Evolutionary conservation across 768 basidiomycete species (phyloP).

Genomic region (Calocybe cyanea): DNA sequence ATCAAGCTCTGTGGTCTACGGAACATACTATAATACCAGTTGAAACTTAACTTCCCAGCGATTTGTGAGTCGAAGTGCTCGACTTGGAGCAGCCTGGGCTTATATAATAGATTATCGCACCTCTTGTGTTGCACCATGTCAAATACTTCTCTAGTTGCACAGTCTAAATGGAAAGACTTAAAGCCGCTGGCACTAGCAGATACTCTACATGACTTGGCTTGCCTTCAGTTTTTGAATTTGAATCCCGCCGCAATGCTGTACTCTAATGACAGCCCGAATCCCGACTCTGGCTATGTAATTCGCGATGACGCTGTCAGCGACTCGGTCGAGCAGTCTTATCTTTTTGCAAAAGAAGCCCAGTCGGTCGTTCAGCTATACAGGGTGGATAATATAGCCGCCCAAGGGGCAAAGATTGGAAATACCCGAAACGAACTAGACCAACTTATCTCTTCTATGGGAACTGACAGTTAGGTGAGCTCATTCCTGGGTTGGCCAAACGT

Average conservation of each 20-base stretch:
- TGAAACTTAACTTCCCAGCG: too few relatives aligned
- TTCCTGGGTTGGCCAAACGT: too few relatives aligned
- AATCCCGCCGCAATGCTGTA: conserved; percentile 28
- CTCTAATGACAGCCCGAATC: conserved; percentile 8
- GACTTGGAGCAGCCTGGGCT: too few relatives aligned
- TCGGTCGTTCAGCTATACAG: conserved; percentile 52
- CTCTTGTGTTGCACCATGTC: too few relatives aligned
- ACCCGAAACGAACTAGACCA: conserved; percentile 55
- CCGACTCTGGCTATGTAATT: conserved; percentile 1
- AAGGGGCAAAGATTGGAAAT: conserved; percentile 53
- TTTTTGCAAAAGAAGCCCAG: conserved; percentile 57
- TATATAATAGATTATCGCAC: too few relatives aligned
- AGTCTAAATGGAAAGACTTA: conserved; percentile 27
- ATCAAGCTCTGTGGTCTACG: too few relatives aligned
- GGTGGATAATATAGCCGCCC: conserved; percentile 46
- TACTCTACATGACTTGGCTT: conserved; percentile 68
- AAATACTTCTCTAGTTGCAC: too few relatives aligned
- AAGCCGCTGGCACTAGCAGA: conserved; percentile 56
- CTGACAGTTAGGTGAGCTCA: background rate
- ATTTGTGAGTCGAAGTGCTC: too few relatives aligned
- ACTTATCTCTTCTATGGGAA: conserved; percentile 32
- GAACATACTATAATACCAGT: too few relatives aligned
- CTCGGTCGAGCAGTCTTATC: conserved; percentile 50
- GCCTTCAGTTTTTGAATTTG: conserved; percentile 56
- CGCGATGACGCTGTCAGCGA: conserved; percentile 23